Conservation (phyloP, 2,329 filamentous ascomycete species). For the Aspergillus sp. region DNA sequence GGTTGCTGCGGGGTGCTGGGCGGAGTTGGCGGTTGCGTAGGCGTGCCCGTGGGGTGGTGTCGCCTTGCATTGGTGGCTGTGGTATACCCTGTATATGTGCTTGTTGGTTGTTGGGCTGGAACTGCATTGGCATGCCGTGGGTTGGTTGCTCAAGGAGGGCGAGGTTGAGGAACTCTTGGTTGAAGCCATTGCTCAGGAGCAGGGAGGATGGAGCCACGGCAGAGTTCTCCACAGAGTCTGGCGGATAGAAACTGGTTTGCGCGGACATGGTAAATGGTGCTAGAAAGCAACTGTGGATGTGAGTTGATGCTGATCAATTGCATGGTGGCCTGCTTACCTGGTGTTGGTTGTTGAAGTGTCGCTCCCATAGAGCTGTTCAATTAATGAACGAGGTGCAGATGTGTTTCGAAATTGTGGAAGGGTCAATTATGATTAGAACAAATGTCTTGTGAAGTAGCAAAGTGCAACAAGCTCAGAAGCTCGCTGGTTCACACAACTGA, state of each 20-base stretch:
- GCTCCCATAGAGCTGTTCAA: background rate
- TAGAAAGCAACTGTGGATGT: background rate
- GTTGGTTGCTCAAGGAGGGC: conserved; percentile 3
- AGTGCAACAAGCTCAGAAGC: background rate
- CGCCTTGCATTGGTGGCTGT: background rate
- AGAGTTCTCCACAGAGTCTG: background rate
- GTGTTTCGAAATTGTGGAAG: background rate
- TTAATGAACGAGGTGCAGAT: background rate
- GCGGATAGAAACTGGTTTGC: background rate
- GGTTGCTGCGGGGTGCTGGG: background rate
- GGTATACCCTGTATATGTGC: background rate
- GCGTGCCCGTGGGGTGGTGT: background rate
- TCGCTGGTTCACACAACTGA: background rate
- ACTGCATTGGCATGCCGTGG: background rate
- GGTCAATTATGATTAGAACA: background rate
- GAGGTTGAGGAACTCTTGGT: conserved; percentile 4
- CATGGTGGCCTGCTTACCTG: background rate
- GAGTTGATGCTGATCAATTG: background rate
- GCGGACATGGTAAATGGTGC: background rate
- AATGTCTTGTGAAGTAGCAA: background rate
- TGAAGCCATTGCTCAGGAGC: conserved; percentile 2
- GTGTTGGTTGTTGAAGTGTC: background rate
- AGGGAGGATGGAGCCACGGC: background rate
- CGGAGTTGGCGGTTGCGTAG: conserved; percentile 1
- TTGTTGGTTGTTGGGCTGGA: background rate